These are phyloP conservation scores for Eurotiales sp. DNA, from an alignment of 2,329 filamentous ascomycete genomes.

Conservation along the genomic window DNA sequence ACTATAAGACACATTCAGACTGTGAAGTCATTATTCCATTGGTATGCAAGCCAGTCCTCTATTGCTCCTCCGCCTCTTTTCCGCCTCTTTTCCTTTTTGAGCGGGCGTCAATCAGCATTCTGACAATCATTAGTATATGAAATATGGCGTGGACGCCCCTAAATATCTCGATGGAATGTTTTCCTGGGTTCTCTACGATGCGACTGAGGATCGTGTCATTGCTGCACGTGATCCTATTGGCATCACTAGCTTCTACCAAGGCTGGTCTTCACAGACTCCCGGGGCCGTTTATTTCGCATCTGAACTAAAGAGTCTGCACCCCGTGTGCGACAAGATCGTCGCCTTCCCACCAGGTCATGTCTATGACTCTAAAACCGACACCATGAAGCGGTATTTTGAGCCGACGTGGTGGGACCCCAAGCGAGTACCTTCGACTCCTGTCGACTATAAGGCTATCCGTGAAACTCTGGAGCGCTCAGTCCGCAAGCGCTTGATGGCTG, in stretches of 20 bases:
- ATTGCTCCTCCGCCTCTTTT: not conserved
- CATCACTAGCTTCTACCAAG: conserved; percentile 96
- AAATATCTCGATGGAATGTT: conserved; percentile 99
- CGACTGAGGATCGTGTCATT: conserved; percentile 84
- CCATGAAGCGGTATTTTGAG: conserved; percentile 82
- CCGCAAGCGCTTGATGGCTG: conserved; percentile 95
- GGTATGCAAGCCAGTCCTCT: conserved; percentile 51
- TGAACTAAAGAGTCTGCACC: conserved; percentile 88
- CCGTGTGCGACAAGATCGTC: conserved; percentile 92
- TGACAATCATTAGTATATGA: conserved; percentile 64
- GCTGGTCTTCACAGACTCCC: conserved; percentile 78
- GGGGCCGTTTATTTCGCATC: conserved; percentile 92
- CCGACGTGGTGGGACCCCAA: conserved; percentile 87
- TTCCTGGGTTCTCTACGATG: conserved; percentile 97
- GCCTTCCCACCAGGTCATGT: conserved; percentile 93
- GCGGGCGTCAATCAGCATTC: conserved; percentile 17
- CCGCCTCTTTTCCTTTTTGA: not conserved
- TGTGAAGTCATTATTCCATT: conserved; percentile 98
- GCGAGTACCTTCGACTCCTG: conserved; percentile 71
- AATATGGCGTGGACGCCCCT: conserved; percentile 87
- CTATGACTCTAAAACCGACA: conserved; percentile 88
- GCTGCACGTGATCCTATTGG: conserved; percentile 96
- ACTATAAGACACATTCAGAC: conserved; percentile 98
- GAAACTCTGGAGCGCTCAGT: conserved; percentile 84
- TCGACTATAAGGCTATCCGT: conserved; percentile 80